These are phyloP conservation scores for Boletus sp. DNA, from an alignment of 768 basidiomycete genomes.

Conservation along the genomic window DNA sequence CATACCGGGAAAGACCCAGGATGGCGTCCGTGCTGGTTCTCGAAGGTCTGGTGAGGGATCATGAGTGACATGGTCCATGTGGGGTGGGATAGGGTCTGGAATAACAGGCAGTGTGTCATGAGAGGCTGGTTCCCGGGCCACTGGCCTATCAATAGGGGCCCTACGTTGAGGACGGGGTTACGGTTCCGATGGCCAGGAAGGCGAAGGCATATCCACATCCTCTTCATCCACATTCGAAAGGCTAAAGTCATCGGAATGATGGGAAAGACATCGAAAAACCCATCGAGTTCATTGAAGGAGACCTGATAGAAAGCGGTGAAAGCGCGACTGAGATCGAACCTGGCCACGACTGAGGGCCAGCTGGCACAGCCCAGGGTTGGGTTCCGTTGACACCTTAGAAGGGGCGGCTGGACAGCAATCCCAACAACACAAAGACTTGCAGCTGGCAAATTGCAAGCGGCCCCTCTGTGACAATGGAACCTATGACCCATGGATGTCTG, in stretches of 20 bases:
- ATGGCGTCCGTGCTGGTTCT: constrained; percentile 23
- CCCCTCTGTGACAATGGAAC: no score
- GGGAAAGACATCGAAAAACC: constrained; percentile 43
- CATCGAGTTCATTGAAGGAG: constrained; percentile 40
- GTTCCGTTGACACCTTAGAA: no score
- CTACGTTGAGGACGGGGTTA: constrained; percentile 11
- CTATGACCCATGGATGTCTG: no score
- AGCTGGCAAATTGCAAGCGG: no score
- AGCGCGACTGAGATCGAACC: constrained; percentile 34
- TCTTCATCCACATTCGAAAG: constrained; percentile 39
- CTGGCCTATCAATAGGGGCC: constrained; percentile 8
- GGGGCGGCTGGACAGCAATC: no score
- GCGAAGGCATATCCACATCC: constrained; percentile 18
- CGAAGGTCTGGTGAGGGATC: constrained; percentile 13
- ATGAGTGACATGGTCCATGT: not conserved
- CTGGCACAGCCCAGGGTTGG: constrained; percentile 24
- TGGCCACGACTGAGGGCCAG: constrained; percentile 25
- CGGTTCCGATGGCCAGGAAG: constrained; percentile 36
- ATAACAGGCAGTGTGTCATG: constrained; percentile 5
- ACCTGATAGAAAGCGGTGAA: constrained; percentile 43
- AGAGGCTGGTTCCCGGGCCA: not conserved
- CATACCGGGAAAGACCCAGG: constrained; percentile 24
- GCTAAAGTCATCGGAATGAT: constrained; percentile 72
- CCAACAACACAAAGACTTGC: no score
- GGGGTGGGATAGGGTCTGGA: constrained; percentile 8